Evolutionary conservation across 2,329 filamentous ascomycete genomes (phyloP).

Genomic region (Penicillium janthinellum): DNA sequence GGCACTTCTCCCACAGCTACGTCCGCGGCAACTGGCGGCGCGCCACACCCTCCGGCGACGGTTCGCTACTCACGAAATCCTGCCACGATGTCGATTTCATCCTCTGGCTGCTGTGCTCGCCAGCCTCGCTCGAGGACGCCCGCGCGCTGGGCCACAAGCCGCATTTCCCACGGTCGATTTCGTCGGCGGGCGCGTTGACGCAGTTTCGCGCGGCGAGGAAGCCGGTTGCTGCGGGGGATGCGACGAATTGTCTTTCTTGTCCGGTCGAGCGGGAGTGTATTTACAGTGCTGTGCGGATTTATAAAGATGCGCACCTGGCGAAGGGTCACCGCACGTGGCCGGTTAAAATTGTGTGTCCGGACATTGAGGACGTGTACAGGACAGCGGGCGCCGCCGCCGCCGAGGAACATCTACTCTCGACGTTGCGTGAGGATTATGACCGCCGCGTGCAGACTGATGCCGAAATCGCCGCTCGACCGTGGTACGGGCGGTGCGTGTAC

Average conservation of each 20-base stretch:
- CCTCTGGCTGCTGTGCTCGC: constrained; percentile 85
- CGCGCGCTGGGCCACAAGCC: constrained; percentile 45
- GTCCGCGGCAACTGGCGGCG: constrained; percentile 93
- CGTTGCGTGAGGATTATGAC: constrained; percentile 58
- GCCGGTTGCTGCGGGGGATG: constrained; percentile 69
- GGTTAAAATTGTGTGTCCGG: constrained; percentile 82
- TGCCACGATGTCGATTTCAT: constrained; percentile 95
- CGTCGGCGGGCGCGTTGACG: constrained; percentile 74
- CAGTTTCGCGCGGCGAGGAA: constrained; percentile 78
- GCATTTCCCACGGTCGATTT: constrained; percentile 75
- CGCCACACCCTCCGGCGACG: constrained; percentile 70
- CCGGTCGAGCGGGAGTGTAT: constrained; percentile 73
- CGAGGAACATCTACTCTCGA: constrained; percentile 51
- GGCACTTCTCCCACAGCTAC: constrained; percentile 91
- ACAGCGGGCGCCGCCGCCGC: constrained; percentile 53
- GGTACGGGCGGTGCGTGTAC: constrained; percentile 96
- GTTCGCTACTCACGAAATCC: constrained; percentile 85
- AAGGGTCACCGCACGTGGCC: constrained; percentile 76
- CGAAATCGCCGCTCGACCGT: constrained; percentile 55
- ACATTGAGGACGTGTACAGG: constrained; percentile 76
- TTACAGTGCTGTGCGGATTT: constrained; percentile 84
- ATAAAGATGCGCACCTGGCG: constrained; percentile 68
- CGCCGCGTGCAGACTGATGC: constrained; percentile 55
- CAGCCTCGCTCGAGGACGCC: constrained; percentile 44
- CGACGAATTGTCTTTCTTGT: constrained; percentile 87